Conservation (phyloP, 495 filamentous ascomycete genomes). For the Aspergillus saccharolyticus region DNA sequence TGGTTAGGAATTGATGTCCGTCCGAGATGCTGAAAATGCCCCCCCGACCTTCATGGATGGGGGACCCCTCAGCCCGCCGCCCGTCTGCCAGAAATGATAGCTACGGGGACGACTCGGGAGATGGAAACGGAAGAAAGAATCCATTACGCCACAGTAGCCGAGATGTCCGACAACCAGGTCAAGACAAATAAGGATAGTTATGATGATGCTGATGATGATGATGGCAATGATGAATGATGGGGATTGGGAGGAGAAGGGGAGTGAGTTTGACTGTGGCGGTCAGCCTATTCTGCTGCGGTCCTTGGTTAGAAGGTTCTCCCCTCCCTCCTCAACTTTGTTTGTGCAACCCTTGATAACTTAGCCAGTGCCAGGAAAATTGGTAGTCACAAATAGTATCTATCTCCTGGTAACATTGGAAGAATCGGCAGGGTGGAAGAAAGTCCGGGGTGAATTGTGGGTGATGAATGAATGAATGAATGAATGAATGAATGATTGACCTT, state of each 20-base stretch:
- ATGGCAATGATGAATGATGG: neutral
- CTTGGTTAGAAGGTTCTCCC: neutral
- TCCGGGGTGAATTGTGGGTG: neutral
- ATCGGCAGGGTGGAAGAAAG: neutral
- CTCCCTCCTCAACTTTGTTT: neutral
- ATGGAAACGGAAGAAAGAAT: neutral
- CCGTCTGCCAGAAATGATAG: neutral
- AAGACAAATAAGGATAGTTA: neutral
- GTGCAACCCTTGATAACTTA: constrained; percentile 2
- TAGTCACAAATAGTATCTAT: neutral
- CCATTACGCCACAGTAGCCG: neutral
- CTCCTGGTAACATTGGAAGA: neutral
- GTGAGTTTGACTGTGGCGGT: neutral
- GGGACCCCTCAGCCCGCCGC: neutral
- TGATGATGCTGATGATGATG: too few relatives aligned
- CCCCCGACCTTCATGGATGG: neutral
- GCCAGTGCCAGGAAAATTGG: neutral
- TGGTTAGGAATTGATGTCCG: constrained; percentile 13
- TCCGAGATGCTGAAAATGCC: constrained; percentile 1
- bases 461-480: neutral
- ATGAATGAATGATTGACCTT: too few relatives aligned
- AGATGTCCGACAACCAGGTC: neutral
- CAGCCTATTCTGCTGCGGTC: constrained; percentile 1
- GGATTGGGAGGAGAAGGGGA: neutral
- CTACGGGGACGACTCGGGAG: neutral